Evolutionary conservation across 768 basidiomycete genomes (phyloP).

Genomic region (Leccinum obscurum): DNA sequence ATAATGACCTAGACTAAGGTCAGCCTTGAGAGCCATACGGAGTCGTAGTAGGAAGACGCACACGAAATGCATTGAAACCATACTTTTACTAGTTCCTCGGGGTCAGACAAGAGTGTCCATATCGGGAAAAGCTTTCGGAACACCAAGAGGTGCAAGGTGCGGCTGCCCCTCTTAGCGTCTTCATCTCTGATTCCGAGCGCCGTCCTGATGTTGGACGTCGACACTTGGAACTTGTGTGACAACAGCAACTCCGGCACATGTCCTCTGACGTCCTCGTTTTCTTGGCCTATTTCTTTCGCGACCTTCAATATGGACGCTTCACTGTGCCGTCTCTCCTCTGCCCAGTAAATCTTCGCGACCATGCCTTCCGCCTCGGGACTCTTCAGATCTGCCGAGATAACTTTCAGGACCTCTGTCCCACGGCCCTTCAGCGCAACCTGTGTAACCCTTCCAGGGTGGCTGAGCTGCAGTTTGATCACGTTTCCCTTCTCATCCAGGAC

Average conservation of each 20-base stretch:
- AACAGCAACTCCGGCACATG: not conserved
- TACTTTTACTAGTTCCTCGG: not conserved
- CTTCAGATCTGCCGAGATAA: too few relatives aligned
- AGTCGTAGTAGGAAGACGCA: not conserved
- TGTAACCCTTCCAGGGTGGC: too few relatives aligned
- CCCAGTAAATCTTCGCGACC: not conserved
- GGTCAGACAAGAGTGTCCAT: not conserved
- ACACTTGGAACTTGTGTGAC: not conserved
- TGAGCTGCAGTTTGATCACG: not conserved
- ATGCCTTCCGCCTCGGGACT: not conserved
- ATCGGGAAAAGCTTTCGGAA: not conserved
- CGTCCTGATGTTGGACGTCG: not conserved
- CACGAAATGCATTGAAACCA: not conserved
- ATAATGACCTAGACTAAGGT: conserved; percentile 8
- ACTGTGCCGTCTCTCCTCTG: not conserved
- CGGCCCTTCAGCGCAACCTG: not conserved
- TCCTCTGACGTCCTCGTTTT: not conserved
- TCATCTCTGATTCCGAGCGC: not conserved
- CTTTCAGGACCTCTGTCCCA: not conserved
- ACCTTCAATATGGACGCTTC: not conserved
- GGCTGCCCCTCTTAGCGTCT: not conserved
- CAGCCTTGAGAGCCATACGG: not conserved
- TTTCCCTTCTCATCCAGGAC: not conserved
- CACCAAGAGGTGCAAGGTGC: not conserved
- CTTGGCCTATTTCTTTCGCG: not conserved